A percentile compares a stretch with the other conserved stretches of the same genome.
phyloP scores from a whole-genome alignment of 2,329 filamentous ascomycete genomes.

The Metarhizium guizhouense region DNA sequence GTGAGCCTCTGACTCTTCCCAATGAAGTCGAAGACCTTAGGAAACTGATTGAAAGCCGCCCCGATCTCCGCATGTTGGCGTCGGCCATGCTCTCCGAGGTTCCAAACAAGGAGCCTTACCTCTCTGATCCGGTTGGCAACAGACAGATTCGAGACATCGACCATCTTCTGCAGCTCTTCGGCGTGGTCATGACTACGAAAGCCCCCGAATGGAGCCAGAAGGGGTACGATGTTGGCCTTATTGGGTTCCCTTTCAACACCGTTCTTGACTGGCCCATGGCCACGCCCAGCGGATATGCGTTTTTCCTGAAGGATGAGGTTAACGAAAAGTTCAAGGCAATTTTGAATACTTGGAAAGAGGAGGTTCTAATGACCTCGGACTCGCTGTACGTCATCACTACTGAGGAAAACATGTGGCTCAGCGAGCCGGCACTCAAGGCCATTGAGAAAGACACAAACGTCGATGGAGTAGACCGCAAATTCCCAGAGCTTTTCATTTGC shows the following conservation, averaged over 20 bases:
- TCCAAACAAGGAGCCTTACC: constrained; percentile 13
- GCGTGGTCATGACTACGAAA: constrained; percentile 6
- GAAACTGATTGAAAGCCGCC: constrained; percentile 6
- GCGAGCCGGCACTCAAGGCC: constrained; percentile 35
- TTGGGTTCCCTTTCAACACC: constrained; percentile 47
- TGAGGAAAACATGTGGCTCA: constrained; percentile 45
- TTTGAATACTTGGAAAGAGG: constrained; percentile 48
- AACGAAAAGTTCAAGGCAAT: constrained; percentile 44
- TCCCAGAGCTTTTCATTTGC: constrained; percentile 56
- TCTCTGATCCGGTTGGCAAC: constrained; percentile 6
- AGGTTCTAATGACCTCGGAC: constrained; percentile 35
- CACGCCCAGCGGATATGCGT: constrained; percentile 34
- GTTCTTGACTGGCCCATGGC: not conserved
- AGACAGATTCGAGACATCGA: constrained; percentile 8
- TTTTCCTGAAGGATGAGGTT: constrained; percentile 45
- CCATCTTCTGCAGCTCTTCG: constrained; percentile 12
- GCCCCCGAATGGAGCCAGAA: constrained; percentile 11
- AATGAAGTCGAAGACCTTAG: constrained; percentile 2
- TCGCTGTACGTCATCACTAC: constrained; percentile 41
- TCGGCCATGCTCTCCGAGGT: constrained; percentile 12
- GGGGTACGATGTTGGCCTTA: constrained; percentile 25
- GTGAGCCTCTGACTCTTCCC: not conserved
- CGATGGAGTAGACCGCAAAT: constrained; percentile 31
- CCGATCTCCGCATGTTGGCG: constrained; percentile 14
- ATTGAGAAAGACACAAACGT: constrained; percentile 42